phyloP scores from a whole-genome alignment of 2,329 filamentous ascomycete genomes.

The Colletotrichum liriopes region DNA sequence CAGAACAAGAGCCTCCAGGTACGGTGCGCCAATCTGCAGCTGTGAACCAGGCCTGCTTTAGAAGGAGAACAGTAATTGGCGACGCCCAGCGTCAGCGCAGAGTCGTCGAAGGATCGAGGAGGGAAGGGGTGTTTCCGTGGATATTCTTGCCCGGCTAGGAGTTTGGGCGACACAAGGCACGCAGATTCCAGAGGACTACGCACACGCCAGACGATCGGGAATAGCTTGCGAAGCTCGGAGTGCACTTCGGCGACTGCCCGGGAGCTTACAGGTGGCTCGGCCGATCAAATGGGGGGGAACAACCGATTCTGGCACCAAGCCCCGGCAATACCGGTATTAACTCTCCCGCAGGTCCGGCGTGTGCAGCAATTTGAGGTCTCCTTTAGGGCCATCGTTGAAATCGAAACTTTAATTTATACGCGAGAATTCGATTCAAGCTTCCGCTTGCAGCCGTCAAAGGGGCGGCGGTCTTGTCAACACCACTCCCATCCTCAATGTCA shows the following conservation, averaged over 20 bases:
- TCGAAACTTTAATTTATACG: constrained; percentile 9
- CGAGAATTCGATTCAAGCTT: neutral
- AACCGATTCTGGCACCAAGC: neutral
- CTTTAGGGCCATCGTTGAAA: neutral
- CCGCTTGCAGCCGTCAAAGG: too few species aligned
- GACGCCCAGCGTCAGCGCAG: neutral
- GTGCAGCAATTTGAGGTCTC: neutral
- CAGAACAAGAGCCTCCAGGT: neutral
- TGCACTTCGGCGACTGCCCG: neutral
- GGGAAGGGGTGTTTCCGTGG: neutral
- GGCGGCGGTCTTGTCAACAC: neutral
- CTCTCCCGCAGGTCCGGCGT: neutral
- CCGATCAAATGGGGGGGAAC: neutral
- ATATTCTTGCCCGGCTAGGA: neutral
- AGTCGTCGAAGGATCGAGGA: too few species aligned
- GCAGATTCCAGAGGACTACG: neutral
- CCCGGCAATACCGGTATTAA: neutral
- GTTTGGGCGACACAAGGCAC: neutral
- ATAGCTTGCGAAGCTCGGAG: neutral
- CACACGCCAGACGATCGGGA: neutral
- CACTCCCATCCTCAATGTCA: neutral
- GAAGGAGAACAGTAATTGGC: neutral
- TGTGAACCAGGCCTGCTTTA: neutral
- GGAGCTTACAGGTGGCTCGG: neutral
- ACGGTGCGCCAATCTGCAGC: neutral